Conservation (phyloP, 441 rosid genomes). For the Erodium chrysanthum region DNA sequence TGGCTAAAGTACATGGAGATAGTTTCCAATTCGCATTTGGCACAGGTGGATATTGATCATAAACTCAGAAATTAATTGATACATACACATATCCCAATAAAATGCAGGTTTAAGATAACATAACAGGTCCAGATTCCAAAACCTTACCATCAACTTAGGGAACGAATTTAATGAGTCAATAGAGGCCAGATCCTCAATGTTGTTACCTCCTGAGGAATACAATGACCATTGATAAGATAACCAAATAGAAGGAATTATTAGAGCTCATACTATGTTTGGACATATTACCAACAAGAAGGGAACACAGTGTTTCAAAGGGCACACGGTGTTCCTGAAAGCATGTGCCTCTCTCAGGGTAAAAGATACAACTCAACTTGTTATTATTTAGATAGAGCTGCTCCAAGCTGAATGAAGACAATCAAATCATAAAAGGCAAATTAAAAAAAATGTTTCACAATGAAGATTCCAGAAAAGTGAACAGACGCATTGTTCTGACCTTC, state of each 20-base stretch:
- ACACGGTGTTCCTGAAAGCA: slow-evolving; percentile 22
- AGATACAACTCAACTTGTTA: slow-evolving; percentile 51
- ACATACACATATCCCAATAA: no score
- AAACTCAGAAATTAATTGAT: no score
- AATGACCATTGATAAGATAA: neutral
- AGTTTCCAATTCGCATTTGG: neutral
- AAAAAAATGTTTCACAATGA: neutral
- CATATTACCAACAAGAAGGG: slow-evolving; percentile 71
- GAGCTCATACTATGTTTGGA: neutral
- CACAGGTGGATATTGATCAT: no score
- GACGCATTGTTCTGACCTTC: slow-evolving; percentile 42
- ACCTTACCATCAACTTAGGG: slow-evolving; percentile 61
- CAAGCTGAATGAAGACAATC: slow-evolving; percentile 41
- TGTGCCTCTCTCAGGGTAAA: slow-evolving; percentile 36
- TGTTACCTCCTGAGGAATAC: slow-evolving; percentile 50
- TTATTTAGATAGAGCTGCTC: slow-evolving; percentile 77
- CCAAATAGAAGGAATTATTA: slow-evolving; percentile 8
- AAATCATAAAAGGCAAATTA: neutral
- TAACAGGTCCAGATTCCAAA: neutral
- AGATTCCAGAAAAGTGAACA: slow-evolving; percentile 11
- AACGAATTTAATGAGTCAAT: slow-evolving; percentile 56
- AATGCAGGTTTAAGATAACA: neutral
- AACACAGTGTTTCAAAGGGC: slow-evolving; percentile 56
- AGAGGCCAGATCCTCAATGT: slow-evolving; percentile 51
- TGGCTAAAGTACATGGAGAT: neutral